Evolutionary conservation across 2,329 filamentous ascomycete species (phyloP).

Genomic region (Emergomyces africanus): DNA sequence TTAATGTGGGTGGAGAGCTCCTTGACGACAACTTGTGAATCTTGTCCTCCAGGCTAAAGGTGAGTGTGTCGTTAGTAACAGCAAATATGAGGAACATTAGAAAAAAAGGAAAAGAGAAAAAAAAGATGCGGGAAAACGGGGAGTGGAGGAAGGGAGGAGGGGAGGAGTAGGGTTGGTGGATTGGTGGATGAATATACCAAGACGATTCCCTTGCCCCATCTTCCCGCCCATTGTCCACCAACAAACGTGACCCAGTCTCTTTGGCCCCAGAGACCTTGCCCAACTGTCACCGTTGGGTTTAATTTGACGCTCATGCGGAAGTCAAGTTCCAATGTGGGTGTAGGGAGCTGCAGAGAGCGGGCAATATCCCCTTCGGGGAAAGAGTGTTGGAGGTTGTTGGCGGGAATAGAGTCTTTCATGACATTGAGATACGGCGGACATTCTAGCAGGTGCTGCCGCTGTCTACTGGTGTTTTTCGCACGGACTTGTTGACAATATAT

Average conservation of each 20-base stretch:
- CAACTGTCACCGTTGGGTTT: conserved; percentile 38
- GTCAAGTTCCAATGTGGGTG: conserved; percentile 37
- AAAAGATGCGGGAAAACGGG: neutral
- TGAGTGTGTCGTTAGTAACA: conserved; percentile 1
- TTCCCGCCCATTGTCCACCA: conserved; percentile 39
- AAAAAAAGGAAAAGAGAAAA: neutral
- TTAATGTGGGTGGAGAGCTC: conserved; percentile 34
- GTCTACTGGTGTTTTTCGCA: conserved; percentile 39
- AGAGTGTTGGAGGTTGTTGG: conserved; percentile 38
- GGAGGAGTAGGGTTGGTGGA: too few relatives aligned
- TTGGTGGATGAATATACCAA: conserved; percentile 22
- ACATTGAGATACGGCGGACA: conserved; percentile 38
- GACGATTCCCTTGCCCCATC: conserved; percentile 40
- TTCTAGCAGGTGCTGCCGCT: conserved; percentile 37
- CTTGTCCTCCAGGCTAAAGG: conserved; percentile 36
- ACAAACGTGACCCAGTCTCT: conserved; percentile 40
- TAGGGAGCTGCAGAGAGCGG: conserved; percentile 35
- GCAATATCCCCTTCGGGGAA: conserved; percentile 39
- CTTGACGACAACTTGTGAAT: conserved; percentile 37
- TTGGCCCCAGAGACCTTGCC: conserved; percentile 36
- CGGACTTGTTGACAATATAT: conserved; percentile 39
- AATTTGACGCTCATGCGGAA: conserved; percentile 42
- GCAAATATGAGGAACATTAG: neutral
- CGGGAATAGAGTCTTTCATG: conserved; percentile 40
- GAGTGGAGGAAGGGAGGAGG: too few relatives aligned